phyloP scores from a whole-genome alignment of 116 monocot genomes.

The Trichopus zeylanicus region DNA sequence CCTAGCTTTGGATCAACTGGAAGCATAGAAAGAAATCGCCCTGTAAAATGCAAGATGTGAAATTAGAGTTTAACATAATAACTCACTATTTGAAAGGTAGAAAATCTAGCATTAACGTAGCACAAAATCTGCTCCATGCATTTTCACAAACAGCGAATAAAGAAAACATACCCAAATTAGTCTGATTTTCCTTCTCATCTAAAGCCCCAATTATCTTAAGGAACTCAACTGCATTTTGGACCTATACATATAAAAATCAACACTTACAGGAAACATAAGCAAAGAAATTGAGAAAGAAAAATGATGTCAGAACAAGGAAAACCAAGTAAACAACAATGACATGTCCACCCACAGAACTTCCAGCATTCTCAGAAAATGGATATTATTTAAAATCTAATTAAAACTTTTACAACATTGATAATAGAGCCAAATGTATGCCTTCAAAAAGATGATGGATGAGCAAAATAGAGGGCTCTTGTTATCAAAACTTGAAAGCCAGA shows the following conservation, averaged over 20 bases:
- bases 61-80: neutral
- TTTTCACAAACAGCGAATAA: neutral
- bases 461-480: neutral
- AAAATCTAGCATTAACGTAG: neutral
- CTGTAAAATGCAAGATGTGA: constrained; percentile 23
- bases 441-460: neutral
- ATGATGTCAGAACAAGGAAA: neutral
- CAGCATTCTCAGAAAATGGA: neutral
- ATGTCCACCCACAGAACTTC: neutral
- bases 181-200: constrained; percentile 84
- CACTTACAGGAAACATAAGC: neutral
- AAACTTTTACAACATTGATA: neutral
- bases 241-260: constrained; percentile 33
- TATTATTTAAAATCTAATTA: neutral
- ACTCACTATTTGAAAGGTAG: constrained; percentile 1
- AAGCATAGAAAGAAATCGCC: constrained; percentile 90
- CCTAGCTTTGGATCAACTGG: constrained; percentile 99
- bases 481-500: neutral
- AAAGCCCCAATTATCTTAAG: constrained; percentile 93
- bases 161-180: constrained; percentile 64
- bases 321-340: neutral
- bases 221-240: constrained; percentile 93
- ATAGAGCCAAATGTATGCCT: neutral
- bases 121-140: neutral
- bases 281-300: neutral